A percentile compares a stretch with the other conserved stretches of the same genome.
Evolutionary conservation across 2,329 filamentous ascomycete genomes (phyloP).

Genomic region (Arthrobotrys megalospora): DNA sequence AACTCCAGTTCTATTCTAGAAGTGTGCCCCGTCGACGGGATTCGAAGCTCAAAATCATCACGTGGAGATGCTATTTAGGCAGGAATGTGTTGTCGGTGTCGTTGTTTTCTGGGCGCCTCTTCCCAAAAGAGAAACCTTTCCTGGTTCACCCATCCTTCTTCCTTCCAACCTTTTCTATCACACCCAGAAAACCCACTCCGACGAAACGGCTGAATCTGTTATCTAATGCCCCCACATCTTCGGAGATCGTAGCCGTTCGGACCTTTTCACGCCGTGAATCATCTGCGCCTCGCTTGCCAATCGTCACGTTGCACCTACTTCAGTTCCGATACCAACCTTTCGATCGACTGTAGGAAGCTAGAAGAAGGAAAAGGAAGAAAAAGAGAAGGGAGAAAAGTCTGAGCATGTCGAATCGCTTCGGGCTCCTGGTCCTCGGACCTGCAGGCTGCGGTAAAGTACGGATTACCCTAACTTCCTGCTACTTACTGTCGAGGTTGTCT

Average conservation of each 20-base stretch:
- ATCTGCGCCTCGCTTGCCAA: conserved; percentile 7
- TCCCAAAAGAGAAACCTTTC: conserved; percentile 30
- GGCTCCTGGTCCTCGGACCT: conserved; percentile 94
- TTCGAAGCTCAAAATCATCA: neutral
- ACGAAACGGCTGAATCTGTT: conserved; percentile 4
- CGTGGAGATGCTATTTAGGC: neutral
- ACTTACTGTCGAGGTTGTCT: conserved; percentile 28
- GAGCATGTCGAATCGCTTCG: conserved; percentile 82
- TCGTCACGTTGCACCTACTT: neutral
- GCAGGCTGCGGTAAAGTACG: conserved; percentile 91
- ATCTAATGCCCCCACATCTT: conserved; percentile 29
- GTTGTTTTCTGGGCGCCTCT: neutral
- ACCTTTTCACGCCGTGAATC: conserved; percentile 43
- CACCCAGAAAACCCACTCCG: neutral
- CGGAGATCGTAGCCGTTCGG: conserved; percentile 57
- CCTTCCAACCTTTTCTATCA: conserved; percentile 3
- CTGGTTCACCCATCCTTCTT: neutral
- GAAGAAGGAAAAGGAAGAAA: neutral
- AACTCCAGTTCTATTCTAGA: too few species aligned
- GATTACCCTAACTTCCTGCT: conserved; percentile 57
- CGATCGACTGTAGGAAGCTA: neutral
- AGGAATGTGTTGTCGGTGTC: conserved; percentile 14
- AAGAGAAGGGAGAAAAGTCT: conserved; percentile 69
- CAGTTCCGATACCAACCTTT: conserved; percentile 6
- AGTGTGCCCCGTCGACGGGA: neutral